phyloP scores from a whole-genome alignment of 768 basidiomycete species.

The Panus rudis region DNA sequence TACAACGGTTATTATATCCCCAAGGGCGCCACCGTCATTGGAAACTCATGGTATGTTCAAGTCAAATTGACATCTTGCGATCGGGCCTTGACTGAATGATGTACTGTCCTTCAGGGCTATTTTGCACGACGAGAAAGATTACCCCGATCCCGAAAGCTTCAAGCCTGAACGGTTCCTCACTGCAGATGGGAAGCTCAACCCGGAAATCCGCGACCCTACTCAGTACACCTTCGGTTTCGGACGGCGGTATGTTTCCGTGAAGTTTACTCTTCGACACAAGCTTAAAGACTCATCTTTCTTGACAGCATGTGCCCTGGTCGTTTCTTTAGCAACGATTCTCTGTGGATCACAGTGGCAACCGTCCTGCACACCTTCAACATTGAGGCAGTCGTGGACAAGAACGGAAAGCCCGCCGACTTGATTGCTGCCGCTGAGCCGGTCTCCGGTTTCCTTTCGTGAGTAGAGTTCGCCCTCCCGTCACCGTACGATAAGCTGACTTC shows the following conservation, averaged over 20 bases:
- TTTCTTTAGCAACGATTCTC: conserved; percentile 6
- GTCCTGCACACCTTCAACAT: conserved; percentile 10
- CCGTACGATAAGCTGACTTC: no score
- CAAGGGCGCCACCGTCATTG: conserved; percentile 18
- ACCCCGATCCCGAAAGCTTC: conserved; percentile 5
- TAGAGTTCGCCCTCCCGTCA: no score
- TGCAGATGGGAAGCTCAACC: conserved; percentile 2
- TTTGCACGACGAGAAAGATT: conserved; percentile 2
- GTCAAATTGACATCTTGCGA: background rate
- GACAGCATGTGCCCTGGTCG: conserved; percentile 14
- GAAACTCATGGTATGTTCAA: background rate
- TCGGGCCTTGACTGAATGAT: background rate
- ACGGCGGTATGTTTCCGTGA: conserved; percentile 4
- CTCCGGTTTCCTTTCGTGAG: no score
- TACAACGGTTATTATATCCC: conserved; percentile 28
- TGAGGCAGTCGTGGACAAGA: background rate
- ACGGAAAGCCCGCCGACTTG: background rate
- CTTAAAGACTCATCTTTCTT: background rate
- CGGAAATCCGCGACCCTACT: conserved; percentile 4
- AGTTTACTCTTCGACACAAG: background rate
- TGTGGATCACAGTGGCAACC: conserved; percentile 9
- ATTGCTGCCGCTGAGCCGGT: no score
- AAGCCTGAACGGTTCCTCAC: conserved; percentile 9
- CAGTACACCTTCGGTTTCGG: conserved; percentile 13
- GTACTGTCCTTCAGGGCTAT: conserved; percentile 5